These are phyloP conservation scores for Nannochloropsis oceanica DNA, from an alignment of 108 stramenopile species.

Conservation along the genomic window DNA sequence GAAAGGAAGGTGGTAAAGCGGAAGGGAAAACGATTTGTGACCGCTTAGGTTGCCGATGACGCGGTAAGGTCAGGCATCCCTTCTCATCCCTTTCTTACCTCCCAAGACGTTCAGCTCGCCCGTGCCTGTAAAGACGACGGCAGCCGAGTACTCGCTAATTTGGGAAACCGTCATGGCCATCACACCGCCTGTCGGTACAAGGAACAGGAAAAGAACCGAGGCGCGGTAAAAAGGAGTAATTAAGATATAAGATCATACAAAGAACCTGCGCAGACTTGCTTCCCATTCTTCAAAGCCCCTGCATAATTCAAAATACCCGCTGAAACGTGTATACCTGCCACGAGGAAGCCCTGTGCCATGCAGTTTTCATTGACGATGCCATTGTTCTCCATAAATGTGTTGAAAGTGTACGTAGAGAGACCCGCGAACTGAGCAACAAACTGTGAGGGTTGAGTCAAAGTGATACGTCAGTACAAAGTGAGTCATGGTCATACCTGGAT, in stretches of 20 bases:
- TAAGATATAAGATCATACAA: neutral
- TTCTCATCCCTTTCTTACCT: neutral
- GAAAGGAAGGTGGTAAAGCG: neutral
- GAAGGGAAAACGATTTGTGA: neutral
- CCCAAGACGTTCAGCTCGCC: neutral
- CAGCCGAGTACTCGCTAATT: neutral
- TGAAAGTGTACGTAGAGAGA: neutral
- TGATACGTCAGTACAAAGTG: no score
- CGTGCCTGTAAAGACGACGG: neutral
- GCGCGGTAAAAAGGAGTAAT: neutral
- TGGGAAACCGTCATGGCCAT: neutral
- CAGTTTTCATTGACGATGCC: neutral
- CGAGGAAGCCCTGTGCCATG: neutral
- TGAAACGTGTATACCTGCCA: neutral
- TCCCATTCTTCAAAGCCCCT: neutral
- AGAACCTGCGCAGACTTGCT: neutral
- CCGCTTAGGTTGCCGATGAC: no score
- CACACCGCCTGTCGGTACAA: neutral
- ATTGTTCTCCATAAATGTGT: neutral
- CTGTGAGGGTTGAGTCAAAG: neutral
- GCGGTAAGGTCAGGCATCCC: no score
- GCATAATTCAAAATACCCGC: no score
- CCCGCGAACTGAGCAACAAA: neutral
- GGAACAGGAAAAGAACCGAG: no score
- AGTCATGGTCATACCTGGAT: no score